Conservation (phyloP, 225 moss, liverwort and hornwort species). For the Sphagnum contortum region DNA sequence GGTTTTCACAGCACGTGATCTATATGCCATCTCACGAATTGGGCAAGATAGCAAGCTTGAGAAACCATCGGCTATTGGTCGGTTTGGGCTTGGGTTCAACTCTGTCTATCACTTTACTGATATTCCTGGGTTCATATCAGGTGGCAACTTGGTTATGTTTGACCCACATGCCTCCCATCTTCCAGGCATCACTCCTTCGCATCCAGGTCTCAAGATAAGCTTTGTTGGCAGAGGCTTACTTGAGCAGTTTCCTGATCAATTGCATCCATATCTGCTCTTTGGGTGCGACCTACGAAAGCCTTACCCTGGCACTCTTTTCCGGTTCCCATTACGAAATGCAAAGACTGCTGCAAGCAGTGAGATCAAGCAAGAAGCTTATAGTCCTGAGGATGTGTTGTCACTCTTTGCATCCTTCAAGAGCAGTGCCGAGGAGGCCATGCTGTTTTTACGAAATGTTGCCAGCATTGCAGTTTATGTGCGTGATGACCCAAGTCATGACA, state of each 20-base stretch:
- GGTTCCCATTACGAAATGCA: constrained; percentile 68
- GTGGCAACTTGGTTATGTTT: constrained; percentile 83
- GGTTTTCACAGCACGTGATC: constrained; percentile 74
- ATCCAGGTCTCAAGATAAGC: constrained; percentile 84
- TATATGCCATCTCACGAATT: constrained; percentile 80
- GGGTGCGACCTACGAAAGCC: constrained; percentile 77
- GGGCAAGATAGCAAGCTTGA: constrained; percentile 93
- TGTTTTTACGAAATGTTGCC: constrained; percentile 69
- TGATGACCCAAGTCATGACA: constrained; percentile 47
- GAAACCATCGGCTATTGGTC: constrained; percentile 82
- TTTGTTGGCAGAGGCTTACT: constrained; percentile 75
- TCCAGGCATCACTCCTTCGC: constrained; percentile 80
- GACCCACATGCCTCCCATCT: constrained; percentile 85
- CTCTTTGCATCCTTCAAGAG: constrained; percentile 73
- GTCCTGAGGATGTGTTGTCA: constrained; percentile 60
- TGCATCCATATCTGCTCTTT: constrained; percentile 71
- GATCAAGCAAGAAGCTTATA: constrained; percentile 85
- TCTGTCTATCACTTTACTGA: constrained; percentile 92
- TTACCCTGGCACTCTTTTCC: constrained; percentile 76
- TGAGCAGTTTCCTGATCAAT: constrained; percentile 88
- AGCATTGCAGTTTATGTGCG: constrained; percentile 61
- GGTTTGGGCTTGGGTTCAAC: constrained; percentile 91
- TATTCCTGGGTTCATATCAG: constrained; percentile 81
- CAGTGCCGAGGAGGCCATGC: constrained; percentile 79
- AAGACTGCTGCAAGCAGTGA: constrained; percentile 65